Percentiles rank a stretch among this genome's conserved stretches.
Conservation (phyloP, 2,329 filamentous ascomycete genomes). For the Pyricularia sp. region DNA sequence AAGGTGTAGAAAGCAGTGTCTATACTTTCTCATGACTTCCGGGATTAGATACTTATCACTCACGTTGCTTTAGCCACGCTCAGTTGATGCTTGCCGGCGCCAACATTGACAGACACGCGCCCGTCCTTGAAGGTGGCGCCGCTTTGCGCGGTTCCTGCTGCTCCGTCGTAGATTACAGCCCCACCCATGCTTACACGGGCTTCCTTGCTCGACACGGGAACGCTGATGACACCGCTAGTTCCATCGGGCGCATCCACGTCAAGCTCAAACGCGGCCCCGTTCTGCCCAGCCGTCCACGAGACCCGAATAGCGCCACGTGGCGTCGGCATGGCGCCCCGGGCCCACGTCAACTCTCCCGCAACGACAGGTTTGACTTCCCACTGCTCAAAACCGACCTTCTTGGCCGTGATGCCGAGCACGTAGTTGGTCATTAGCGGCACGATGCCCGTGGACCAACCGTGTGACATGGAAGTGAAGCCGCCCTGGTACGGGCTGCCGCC, state of each 20-base stretch:
- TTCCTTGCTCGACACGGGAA: slow-evolving; percentile 10
- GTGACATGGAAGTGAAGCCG: slow-evolving; percentile 33
- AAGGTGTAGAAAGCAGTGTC: not conserved
- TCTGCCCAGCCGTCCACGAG: slow-evolving; percentile 19
- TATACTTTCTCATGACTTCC: not conserved
- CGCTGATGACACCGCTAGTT: slow-evolving; percentile 15
- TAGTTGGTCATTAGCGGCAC: slow-evolving; percentile 31
- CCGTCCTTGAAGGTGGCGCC: slow-evolving; percentile 13
- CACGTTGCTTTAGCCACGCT: not conserved
- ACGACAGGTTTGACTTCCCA: slow-evolving; percentile 26
- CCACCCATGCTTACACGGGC: slow-evolving; percentile 11
- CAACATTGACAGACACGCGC: slow-evolving; percentile 6
- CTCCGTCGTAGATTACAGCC: slow-evolving; percentile 6
- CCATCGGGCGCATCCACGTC: slow-evolving; percentile 17
- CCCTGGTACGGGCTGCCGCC: slow-evolving; percentile 29
- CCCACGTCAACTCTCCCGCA: slow-evolving; percentile 25
- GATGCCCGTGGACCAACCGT: slow-evolving; percentile 38
- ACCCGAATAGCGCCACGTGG: slow-evolving; percentile 24
- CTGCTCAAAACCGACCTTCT: slow-evolving; percentile 26
- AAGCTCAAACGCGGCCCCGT: slow-evolving; percentile 13
- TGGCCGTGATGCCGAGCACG: slow-evolving; percentile 32
- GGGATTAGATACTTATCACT: not conserved
- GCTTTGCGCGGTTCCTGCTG: slow-evolving; percentile 23
- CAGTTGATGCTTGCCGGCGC: slow-evolving; percentile 6
- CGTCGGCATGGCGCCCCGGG: slow-evolving; percentile 28